Evolutionary conservation across 208 protist species (phyloP).

Genomic region (Acanthamoeba healyi): DNA sequence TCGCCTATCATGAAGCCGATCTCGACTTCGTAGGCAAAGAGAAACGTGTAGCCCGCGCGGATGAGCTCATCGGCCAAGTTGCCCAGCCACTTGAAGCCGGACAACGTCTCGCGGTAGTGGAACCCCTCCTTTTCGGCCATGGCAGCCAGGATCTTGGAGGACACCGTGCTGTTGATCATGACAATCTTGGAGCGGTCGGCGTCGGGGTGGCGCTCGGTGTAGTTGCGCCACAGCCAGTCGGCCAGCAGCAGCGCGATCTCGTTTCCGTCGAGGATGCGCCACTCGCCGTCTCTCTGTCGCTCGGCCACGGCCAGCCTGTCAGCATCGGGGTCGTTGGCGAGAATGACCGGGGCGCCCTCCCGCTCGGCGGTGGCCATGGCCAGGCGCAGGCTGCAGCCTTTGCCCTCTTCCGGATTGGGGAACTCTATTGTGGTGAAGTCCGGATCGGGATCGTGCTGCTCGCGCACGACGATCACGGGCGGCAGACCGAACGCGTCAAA

Average conservation of each 20-base stretch:
- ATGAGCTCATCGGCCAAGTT: constrained; percentile 90
- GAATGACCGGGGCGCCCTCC: constrained; percentile 90
- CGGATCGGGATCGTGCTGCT: constrained; percentile 95
- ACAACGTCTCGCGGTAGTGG: constrained; percentile 94
- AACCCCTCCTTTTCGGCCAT: constrained; percentile 95
- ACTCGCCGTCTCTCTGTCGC: constrained; percentile 87
- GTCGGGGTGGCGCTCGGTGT: constrained; percentile 67
- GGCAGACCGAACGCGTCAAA: constrained; percentile 91
- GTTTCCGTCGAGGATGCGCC: constrained; percentile 97
- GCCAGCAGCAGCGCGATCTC: constrained; percentile 97
- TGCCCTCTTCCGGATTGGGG: constrained; percentile 99
- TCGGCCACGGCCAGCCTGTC: constrained; percentile 98
- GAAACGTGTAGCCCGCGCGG: constrained; percentile 82
- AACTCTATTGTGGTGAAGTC: constrained; percentile 97
- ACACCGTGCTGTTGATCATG: constrained; percentile 91
- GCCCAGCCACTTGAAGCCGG: constrained; percentile 99
- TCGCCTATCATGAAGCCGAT: constrained; percentile 97
- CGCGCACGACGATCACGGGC: constrained; percentile 72
- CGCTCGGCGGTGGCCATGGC: constrained; percentile 92
- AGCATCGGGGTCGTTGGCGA: constrained; percentile 99
- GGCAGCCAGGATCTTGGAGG: constrained; percentile 92
- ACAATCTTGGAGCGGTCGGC: constrained; percentile 55
- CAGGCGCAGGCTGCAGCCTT: constrained; percentile 91
- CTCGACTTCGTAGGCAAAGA: constrained; percentile 97
- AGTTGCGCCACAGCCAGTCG: constrained; percentile 94